Evolutionary conservation across 345 rosid genomes (phyloP), one percentile per base, ranked within the genome.

Genomic region (Noccaea caerulescens): DNA sequence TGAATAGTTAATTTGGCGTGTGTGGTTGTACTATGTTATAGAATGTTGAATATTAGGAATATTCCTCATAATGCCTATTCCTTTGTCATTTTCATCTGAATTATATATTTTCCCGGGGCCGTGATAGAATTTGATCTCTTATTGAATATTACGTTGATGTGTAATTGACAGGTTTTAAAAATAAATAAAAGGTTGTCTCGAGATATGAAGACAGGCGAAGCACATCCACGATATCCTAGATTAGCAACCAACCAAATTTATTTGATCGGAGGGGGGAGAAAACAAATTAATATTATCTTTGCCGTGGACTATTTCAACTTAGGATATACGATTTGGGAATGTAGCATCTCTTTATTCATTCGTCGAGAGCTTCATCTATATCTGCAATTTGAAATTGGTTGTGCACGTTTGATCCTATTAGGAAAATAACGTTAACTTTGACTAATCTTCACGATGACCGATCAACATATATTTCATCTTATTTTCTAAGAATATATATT

Each of bases 11-110:
- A 75, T 75, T 33, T 75, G 42, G 66, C 79, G 79, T 69, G 58
- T 62, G 75, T 62, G 36, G 58, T 62, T 54, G 79, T 75, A 69
- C 75, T 54, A 75, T 75, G 74, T 62, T 53, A 16, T 75, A 61
- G 53, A 75, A 44, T 75, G 52, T 75, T 68, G 62, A 69, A 5
- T 68, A 62, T 13, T 25, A 5, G 10, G 74, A 44, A 75, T 75
- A 75, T 75, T 44, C 73, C 8, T 36, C 14, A 4, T 25, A 69
- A 75, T 75, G 59, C 74, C 25, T 51, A 75, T 68, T 75, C 70
- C 23, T 20, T 60, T 62, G 70, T 69, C 69, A 62, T 68, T 75
- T 75, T 75, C 69, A 61, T 53, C 7, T 60, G 58, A 41, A 68
- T 75, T 43, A 4, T 59, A 67, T 51, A 66, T 27, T 4, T 39